Conservation (phyloP, 768 basidiomycete genomes). For the Fomitopsis pulvina region DNA sequence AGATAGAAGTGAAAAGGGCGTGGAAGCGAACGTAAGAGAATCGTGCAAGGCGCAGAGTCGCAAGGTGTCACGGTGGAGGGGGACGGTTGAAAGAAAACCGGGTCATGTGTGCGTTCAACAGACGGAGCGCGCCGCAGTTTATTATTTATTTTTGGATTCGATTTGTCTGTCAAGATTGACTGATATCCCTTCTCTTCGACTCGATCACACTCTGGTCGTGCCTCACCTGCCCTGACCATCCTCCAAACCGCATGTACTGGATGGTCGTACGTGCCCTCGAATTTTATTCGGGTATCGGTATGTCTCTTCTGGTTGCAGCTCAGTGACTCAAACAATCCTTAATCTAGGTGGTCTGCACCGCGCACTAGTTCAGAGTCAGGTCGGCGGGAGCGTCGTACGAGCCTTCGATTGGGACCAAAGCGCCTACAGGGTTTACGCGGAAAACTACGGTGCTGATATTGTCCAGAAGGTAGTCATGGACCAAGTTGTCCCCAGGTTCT, state of each 20-base stretch:
- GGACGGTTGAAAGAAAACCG: not conserved
- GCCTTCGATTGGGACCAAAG: constrained; percentile 85
- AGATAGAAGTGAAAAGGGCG: not conserved
- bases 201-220: too few species aligned
- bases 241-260: not conserved
- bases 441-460: constrained; percentile 45
- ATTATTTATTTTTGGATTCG: not conserved
- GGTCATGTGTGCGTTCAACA: not conserved
- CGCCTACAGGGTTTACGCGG: constrained; percentile 62
- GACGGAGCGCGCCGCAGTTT: not conserved
- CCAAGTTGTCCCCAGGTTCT: constrained; percentile 6
- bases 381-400: constrained; percentile 42
- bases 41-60: not conserved
- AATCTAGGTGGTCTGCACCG: constrained; percentile 63
- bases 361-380: constrained; percentile 48
- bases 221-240: not conserved
- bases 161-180: too few species aligned
- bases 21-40: not conserved
- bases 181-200: too few species aligned
- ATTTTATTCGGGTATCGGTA: constrained; percentile 81
- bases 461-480: constrained; percentile 40
- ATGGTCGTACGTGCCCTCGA: constrained; percentile 34
- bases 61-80: not conserved
- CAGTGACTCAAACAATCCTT: constrained; percentile 1
- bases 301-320: constrained; percentile 8